Evolutionary conservation across 2,329 filamentous ascomycete species (phyloP).

Genomic region (Colletotrichum theobromicola): DNA sequence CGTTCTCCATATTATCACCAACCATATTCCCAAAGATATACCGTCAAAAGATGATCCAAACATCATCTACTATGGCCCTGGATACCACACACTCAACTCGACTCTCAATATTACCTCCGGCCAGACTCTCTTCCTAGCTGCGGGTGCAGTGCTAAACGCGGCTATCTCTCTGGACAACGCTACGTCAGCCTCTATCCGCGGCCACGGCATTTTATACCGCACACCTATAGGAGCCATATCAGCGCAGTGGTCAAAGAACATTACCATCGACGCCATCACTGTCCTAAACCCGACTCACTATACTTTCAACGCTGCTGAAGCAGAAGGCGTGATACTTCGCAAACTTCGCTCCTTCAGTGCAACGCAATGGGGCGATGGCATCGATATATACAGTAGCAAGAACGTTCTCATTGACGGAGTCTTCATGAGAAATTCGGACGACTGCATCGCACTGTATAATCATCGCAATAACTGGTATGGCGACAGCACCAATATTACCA

Average conservation of each 20-base stretch:
- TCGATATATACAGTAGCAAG: conserved; percentile 27
- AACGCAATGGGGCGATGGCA: conserved; percentile 26
- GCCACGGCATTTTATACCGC: conserved; percentile 24
- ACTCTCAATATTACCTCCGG: conserved; percentile 14
- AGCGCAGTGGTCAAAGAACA: conserved; percentile 11
- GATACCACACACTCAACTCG: conserved; percentile 20
- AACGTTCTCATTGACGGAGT: conserved; percentile 29
- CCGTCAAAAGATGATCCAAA: neutral
- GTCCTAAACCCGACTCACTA: conserved; percentile 15
- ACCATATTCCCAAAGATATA: conserved; percentile 16
- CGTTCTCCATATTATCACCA: conserved; percentile 26
- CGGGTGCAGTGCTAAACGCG: neutral
- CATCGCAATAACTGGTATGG: conserved; percentile 34
- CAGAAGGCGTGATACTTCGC: conserved; percentile 17
- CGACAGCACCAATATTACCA: conserved; percentile 32
- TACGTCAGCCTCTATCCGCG: conserved; percentile 20
- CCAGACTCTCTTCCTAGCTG: neutral
- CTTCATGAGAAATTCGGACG: conserved; percentile 39
- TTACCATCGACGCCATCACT: conserved; percentile 23
- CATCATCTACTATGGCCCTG: conserved; percentile 27
- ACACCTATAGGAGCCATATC: conserved; percentile 10
- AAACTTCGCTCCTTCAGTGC: conserved; percentile 21
- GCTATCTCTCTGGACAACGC: conserved; percentile 5
- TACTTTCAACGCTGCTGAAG: conserved; percentile 15
- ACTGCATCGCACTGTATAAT: conserved; percentile 35